Evolutionary conservation across 108 stramenopile species (phyloP).

Genomic region (Chaetoceros muelleri): DNA sequence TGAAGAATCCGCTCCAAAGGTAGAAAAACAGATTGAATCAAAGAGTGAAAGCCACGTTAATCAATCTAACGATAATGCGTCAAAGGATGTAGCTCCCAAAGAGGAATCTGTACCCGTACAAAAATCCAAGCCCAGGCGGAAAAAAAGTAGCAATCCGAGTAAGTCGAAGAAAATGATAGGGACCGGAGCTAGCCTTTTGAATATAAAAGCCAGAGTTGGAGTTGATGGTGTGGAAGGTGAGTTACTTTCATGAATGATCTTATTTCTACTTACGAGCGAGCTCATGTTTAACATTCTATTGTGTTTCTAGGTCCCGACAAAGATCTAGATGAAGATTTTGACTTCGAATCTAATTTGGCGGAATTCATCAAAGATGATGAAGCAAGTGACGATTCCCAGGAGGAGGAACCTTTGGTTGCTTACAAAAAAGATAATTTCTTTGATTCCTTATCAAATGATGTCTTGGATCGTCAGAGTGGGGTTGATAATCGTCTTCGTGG

Average conservation of each 20-base stretch:
- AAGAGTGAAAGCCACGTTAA: background rate
- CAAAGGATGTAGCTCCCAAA: conserved; percentile 8
- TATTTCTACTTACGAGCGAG: background rate
- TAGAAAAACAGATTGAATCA: conserved; percentile 5
- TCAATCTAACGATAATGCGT: background rate
- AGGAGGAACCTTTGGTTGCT: conserved; percentile 11
- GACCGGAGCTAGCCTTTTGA: conserved; percentile 65
- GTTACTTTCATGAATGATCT: conserved; percentile 2
- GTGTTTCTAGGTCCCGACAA: conserved; percentile 2
- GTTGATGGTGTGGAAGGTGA: conserved; percentile 31
- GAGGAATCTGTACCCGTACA: conserved; percentile 8
- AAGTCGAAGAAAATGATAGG: conserved; percentile 30
- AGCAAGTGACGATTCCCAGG: conserved; percentile 20
- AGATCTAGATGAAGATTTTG: conserved; percentile 45
- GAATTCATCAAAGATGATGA: conserved; percentile 46
- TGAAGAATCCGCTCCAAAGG: conserved; percentile 4
- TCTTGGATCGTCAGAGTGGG: conserved; percentile 55
- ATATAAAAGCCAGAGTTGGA: conserved; percentile 52
- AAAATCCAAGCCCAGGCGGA: conserved; percentile 10
- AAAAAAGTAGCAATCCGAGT: conserved; percentile 1
- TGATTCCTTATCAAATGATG: conserved; percentile 77
- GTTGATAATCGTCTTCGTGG: conserved; percentile 75
- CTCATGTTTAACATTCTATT: background rate
- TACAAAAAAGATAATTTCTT: conserved; percentile 81
- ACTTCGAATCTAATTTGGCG: conserved; percentile 66